A percentile compares a stretch with the other conserved stretches of the same genome.
phyloP scores from a whole-genome alignment of 768 basidiomycete genomes.

The Podaxis sp. region DNA sequence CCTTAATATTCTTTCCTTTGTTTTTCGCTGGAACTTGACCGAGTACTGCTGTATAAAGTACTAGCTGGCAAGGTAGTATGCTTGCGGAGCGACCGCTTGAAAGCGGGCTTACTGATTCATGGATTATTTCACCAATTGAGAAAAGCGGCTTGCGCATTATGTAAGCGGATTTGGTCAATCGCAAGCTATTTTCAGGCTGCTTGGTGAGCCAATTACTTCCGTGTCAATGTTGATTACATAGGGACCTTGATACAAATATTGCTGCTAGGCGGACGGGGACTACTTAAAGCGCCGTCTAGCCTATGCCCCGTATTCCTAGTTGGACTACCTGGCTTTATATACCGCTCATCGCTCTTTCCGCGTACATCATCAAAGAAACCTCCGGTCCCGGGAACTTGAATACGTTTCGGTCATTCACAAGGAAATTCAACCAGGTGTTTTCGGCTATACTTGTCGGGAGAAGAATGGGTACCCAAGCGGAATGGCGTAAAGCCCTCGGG shows the following conservation, averaged over 20 bases:
- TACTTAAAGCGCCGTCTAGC: not conserved
- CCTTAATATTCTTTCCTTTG: too few relatives aligned
- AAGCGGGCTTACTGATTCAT: too few relatives aligned
- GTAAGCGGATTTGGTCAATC: too few relatives aligned
- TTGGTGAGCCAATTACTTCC: too few relatives aligned
- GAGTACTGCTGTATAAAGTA: too few relatives aligned
- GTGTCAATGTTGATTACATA: not conserved
- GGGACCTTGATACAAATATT: not conserved
- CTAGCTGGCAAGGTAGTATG: too few relatives aligned
- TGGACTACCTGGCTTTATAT: not conserved
- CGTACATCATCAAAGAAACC: not conserved
- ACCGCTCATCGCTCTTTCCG: not conserved
- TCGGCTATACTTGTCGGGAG: not conserved
- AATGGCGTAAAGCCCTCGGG: constrained; percentile 52
- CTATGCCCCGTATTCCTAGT: not conserved
- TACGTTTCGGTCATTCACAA: not conserved
- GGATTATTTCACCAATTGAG: too few relatives aligned
- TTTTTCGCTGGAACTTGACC: too few relatives aligned
- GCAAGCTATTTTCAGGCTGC: too few relatives aligned
- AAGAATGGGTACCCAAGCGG: constrained; percentile 15
- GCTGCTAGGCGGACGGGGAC: too few relatives aligned
- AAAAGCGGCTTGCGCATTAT: too few relatives aligned
- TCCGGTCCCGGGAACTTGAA: not conserved
- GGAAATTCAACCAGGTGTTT: not conserved
- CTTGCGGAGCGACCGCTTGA: too few relatives aligned